Base-by-base conservation (phyloP, 495 filamentous ascomycete genomes). In the Xeromyces bisporus region DNA sequence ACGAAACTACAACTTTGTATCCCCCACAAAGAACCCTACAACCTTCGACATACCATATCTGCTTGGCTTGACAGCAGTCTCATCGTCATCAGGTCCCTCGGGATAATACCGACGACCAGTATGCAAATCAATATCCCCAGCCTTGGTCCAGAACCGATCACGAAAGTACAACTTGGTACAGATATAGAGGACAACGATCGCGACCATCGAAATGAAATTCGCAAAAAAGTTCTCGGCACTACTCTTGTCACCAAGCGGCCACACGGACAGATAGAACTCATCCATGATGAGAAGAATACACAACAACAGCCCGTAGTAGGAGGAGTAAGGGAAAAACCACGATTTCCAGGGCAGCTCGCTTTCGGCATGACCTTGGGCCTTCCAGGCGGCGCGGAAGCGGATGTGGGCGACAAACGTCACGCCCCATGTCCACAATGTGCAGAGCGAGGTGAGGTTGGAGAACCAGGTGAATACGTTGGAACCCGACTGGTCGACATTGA, bases 271-370 rank as follows among this genome's bases (percentile, higher is more conserved):
- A n/a, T 50, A 50, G 25, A 50, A 50, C 28, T 50, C 47, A 0
- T 35, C 40, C 14, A 43, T 39, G 18, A 50, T 40, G 5, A 50
- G 37, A 7, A 50, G 12, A 10, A 40, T 33, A 10, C 47, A 50
- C 44, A 43, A 50, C 26, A 37, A 18, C 16, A 50, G 34, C 6
- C 41, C 43, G 43, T 43, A 50, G 23, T 25, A 37, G 2, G 47
- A 40, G 7, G 36, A 33, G 28, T 42, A 47, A 4, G 47, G 47
- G 31, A 28, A 51, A 10, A 33, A 53, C 55, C 42, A 58, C 38
- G 44, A 48, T 46, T 36, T 58, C 61, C 73, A 86, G 1, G 79
- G 76, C 15, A 86, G 63, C 47, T 84, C 75, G 14, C 75, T 66
- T 0, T 75, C 37, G n/a, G 47, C 43, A 24, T 66, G 66, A 14